Evolutionary conservation across 2,329 filamentous ascomycete genomes (phyloP).

Genomic region (Xylaria sp.): DNA sequence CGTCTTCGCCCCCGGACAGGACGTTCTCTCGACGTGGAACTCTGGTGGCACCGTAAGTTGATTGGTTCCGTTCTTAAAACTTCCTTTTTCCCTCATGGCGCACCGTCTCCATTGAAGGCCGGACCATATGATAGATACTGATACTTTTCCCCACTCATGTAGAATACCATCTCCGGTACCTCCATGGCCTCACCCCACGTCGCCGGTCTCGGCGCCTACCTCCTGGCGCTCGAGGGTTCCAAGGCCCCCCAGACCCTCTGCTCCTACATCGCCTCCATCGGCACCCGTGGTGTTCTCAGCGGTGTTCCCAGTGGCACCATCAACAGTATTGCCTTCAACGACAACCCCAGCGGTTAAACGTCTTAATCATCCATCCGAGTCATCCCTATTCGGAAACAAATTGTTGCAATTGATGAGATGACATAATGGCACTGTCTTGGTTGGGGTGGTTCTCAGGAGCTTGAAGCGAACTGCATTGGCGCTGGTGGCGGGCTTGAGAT

Average conservation of each 20-base stretch:
- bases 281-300: slow-evolving; percentile 47
- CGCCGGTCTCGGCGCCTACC: slow-evolving; percentile 65
- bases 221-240: slow-evolving; percentile 51
- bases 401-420: neutral
- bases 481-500: neutral
- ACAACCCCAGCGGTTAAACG: slow-evolving; percentile 28
- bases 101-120: no score
- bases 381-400: neutral
- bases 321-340: slow-evolving; percentile 46
- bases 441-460: neutral
- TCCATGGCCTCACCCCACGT: slow-evolving; percentile 68
- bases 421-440: neutral
- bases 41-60: slow-evolving; percentile 42
- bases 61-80: no score
- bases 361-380: neutral
- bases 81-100: no score
- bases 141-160: slow-evolving; percentile 25
- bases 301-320: slow-evolving; percentile 43
- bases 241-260: slow-evolving; percentile 51
- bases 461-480: neutral
- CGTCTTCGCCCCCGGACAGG: slow-evolving; percentile 51
- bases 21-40: slow-evolving; percentile 50
- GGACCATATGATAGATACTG: slow-evolving; percentile 18
- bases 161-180: slow-evolving; percentile 60
- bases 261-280: slow-evolving; percentile 48